Evolutionary conservation across 2,329 filamentous ascomycete genomes (phyloP), one percentile per base, ranked within the genome.

Genomic region (Zymoseptoria pseudotritici): DNA sequence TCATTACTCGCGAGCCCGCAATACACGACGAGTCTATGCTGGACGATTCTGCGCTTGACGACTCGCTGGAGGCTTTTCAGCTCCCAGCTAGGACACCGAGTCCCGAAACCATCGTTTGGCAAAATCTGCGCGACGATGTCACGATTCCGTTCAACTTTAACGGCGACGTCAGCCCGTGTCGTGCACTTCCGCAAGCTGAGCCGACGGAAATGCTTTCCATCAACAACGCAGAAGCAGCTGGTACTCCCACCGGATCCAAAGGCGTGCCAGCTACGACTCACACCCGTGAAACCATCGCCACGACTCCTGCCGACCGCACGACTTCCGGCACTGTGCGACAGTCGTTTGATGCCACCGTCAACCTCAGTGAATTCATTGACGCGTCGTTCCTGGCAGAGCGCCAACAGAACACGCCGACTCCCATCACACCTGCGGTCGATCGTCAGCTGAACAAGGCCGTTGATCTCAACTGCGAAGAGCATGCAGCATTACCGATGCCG

Each of bases 331-430:
- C n/a, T 26, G 55, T 31, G 6, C 60, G 54, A 31, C 50, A 50
- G 10, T 63, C 61, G 7, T 6, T 60, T 9, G 63, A 68, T 51
- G 54, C 63, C 1, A 69, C 66, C 1, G 59, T 71, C 21, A 65
- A 70, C 46, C 52, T 72, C 20, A 70, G 66, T 57, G 70, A 72
- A 29, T 71, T 69, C 59, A 59, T 72, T 51, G 69, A 72, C 54
- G 55, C 68, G 13, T 56, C 60, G 36, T 66, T 64, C 13, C 62
- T 70, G 21, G 54, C 65, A 22, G 67, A 67, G 58, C 26, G 50
- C 24, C 56, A 19, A 19, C 22, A 29, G 4, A 26, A 46, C 54
- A 56, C 36, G 11, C 36, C 36, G 10, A 17, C 36, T 17, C 36
- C 17, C 36, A n/a, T 7, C 13, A 46, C 36, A n/a, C 54, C 24